Evolutionary conservation across 495 filamentous ascomycete species (phyloP).

Genomic region (Neurospora tetraspora): DNA sequence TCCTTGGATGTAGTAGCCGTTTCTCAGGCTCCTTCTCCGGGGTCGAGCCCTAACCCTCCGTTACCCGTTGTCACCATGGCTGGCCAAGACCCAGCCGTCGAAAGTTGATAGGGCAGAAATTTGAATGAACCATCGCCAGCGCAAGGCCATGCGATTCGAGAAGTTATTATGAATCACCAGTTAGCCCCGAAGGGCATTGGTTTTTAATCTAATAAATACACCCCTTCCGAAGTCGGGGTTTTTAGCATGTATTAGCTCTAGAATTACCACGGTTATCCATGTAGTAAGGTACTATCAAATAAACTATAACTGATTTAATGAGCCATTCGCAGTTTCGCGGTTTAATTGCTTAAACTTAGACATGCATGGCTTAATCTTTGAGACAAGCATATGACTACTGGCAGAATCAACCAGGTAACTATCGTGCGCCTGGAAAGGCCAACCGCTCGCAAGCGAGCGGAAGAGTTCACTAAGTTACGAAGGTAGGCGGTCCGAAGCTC

Average conservation of each 20-base stretch:
- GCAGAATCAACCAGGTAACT: constrained; percentile 63
- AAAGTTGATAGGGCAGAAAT: constrained; percentile 61
- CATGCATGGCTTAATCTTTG: constrained; percentile 67
- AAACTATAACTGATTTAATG: constrained; percentile 66
- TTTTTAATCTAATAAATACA: constrained; percentile 67
- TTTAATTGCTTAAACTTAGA: constrained; percentile 64
- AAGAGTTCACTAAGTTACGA: constrained; percentile 15
- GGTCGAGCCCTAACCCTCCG: constrained; percentile 43
- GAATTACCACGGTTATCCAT: constrained; percentile 67
- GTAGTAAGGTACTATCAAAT: constrained; percentile 65
- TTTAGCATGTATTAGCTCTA: constrained; percentile 66
- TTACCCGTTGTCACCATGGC: constrained; percentile 45
- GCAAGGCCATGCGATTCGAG: constrained; percentile 55
- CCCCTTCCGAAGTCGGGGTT: constrained; percentile 53
- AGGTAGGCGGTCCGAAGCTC: constrained; percentile 5
- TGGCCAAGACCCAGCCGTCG: constrained; percentile 45
- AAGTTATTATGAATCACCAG: constrained; percentile 58
- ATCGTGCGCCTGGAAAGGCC: constrained; percentile 30
- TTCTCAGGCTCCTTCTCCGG: constrained; percentile 36
- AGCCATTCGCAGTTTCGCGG: constrained; percentile 63
- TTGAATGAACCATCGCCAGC: constrained; percentile 55
- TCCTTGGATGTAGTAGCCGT: constrained; percentile 39
- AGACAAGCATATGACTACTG: constrained; percentile 65
- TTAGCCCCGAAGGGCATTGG: constrained; percentile 51
- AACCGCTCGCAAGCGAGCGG: constrained; percentile 6